These are phyloP conservation scores for Sinapis alba DNA, from an alignment of 441 rosid species.

Conservation along the genomic window DNA sequence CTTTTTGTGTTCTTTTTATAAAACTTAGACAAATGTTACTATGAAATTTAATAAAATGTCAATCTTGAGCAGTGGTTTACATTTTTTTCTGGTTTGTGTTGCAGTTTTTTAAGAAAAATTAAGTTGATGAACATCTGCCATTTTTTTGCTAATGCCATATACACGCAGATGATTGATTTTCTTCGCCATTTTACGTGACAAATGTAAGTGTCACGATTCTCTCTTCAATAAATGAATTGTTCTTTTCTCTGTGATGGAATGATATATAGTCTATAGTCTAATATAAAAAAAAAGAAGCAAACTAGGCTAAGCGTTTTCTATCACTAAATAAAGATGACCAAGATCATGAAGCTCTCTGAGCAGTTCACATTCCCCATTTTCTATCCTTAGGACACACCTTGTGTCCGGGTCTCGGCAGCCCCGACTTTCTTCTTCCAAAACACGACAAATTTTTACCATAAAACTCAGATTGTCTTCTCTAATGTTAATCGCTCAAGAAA, in stretches of 20 bases:
- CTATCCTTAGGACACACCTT: no score
- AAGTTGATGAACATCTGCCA: not conserved
- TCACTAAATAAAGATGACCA: not conserved
- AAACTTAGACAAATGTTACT: not conserved
- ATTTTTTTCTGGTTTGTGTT: not conserved
- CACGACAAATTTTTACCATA: no score
- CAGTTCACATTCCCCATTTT: no score
- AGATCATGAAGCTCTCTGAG: conserved; percentile 2
- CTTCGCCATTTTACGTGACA: not conserved
- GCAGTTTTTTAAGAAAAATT: not conserved
- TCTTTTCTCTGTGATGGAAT: not conserved
- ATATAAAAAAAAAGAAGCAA: conserved; percentile 1
- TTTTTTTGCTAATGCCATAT: not conserved
- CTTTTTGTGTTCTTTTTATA: conserved; percentile 11
- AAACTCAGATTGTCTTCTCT: no score
- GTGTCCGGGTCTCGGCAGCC: no score
- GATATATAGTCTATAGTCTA: no score
- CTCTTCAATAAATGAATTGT: no score
- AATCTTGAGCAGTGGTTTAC: not conserved
- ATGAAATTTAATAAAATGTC: conserved; percentile 5
- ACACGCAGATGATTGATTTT: no score
- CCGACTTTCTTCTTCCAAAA: no score
- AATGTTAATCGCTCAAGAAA: no score
- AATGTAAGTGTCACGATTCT: not conserved
- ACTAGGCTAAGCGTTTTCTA: not conserved